A percentile compares a stretch with the other conserved stretches of the same genome.
Conservation (phyloP, 768 basidiomycete genomes). For the Rossbeevera mucosa region DNA sequence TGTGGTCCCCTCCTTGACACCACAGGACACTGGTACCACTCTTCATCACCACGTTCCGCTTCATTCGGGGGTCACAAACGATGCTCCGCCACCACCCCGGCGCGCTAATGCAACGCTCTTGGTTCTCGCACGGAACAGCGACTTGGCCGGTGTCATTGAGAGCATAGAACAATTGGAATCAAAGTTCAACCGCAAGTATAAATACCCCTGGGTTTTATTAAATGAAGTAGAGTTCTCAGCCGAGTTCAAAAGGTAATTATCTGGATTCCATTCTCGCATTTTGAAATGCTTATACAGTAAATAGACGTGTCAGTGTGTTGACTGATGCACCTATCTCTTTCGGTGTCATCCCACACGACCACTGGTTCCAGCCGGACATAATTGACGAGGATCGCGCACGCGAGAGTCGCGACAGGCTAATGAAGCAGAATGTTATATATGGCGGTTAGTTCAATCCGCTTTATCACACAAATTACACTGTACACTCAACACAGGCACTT, state of each 20-base stretch:
- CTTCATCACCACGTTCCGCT: slow-evolving; percentile 2
- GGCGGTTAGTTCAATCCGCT: slow-evolving; percentile 35
- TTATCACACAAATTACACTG: neutral
- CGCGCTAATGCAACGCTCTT: slow-evolving; percentile 59
- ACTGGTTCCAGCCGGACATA: slow-evolving; percentile 72
- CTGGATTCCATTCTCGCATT: neutral
- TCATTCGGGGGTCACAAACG: neutral
- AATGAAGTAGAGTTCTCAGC: slow-evolving; percentile 57
- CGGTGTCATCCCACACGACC: slow-evolving; percentile 52
- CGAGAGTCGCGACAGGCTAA: slow-evolving; percentile 50
- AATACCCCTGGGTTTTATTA: slow-evolving; percentile 62
- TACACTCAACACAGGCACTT: slow-evolving; percentile 5
- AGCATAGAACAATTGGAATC: slow-evolving; percentile 55
- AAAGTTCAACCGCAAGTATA: slow-evolving; percentile 52
- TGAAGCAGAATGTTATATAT: slow-evolving; percentile 43
- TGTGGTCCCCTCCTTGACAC: neutral
- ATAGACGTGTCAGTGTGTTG: slow-evolving; percentile 33
- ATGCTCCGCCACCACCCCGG: neutral
- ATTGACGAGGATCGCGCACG: slow-evolving; percentile 64
- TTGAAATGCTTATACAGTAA: slow-evolving; percentile 15
- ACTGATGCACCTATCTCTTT: slow-evolving; percentile 45
- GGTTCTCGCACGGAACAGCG: slow-evolving; percentile 48
- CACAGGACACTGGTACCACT: neutral
- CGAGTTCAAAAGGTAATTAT: slow-evolving; percentile 44
- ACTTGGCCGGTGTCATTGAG: slow-evolving; percentile 40